A percentile compares a stretch with the other conserved stretches of the same genome.
Conservation (phyloP, 805 yeast genomes). For the Sugiyamaella marilandica region DNA sequence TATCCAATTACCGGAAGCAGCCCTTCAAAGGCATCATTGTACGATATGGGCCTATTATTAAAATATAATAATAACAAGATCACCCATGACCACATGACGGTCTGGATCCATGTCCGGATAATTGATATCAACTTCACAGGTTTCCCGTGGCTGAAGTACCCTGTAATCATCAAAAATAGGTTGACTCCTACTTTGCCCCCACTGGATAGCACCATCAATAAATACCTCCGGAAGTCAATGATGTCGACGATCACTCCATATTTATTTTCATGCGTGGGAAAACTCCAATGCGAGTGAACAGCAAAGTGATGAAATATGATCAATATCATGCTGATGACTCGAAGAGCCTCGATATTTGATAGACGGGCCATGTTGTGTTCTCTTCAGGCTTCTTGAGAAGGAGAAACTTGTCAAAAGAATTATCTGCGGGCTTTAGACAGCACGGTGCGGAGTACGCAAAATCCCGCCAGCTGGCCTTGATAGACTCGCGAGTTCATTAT, state of each 20-base stretch:
- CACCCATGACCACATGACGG: slow-evolving; percentile 1
- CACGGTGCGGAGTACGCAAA: no score
- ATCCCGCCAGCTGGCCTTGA: no score
- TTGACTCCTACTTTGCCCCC: slow-evolving; percentile 7
- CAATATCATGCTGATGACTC: slow-evolving; percentile 3
- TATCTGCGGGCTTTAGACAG: no score
- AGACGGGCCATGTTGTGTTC: neutral
- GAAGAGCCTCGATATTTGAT: slow-evolving; percentile 3
- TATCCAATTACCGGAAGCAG: neutral
- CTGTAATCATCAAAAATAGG: slow-evolving; percentile 4
- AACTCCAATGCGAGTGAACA: slow-evolving; percentile 1
- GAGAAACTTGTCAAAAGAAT: no score
- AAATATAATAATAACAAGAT: neutral
- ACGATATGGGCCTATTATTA: neutral
- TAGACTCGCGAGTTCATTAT: no score
- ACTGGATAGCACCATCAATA: neutral
- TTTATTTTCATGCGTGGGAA: neutral
- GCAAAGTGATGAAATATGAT: slow-evolving; percentile 4
- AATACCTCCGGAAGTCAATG: neutral
- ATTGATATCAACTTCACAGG: slow-evolving; percentile 2
- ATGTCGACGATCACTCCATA: neutral
- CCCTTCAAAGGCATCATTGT: neutral
- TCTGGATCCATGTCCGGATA: slow-evolving; percentile 5
- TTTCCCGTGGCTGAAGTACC: slow-evolving; percentile 3
- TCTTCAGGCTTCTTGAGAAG: no score